Evolutionary conservation across 1,284 basidiomycete species (phyloP), one percentile per base, ranked within the genome.

Genomic region (Malassezia nana): DNA sequence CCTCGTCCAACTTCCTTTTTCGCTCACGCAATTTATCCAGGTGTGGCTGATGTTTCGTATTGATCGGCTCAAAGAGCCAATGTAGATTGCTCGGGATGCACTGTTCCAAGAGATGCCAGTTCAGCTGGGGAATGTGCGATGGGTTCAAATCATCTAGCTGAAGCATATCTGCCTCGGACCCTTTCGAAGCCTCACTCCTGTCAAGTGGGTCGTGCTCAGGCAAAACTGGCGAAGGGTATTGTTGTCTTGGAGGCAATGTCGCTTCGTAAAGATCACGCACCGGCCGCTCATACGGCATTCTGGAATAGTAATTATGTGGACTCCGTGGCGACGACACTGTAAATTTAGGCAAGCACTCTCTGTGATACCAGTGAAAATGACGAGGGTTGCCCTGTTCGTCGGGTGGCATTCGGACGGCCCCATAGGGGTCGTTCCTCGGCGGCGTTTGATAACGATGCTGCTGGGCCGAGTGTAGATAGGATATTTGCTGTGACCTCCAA

Each of bases 11-110:
- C 26, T 44, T 39, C 29, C 24, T 10, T 26, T 46, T 55, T 12
- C 53, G 47, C 20, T 31, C 48, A 20, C 54, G 54, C n/a, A 56
- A 18, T n/a, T 32, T 25, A n/a, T 51, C 54, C 32, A 56, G 29
- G 38, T 56, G 54, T 9, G 54, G 54, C 44, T 56, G 54, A 13
- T 55, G 13, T 16, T 26, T 41, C 10, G 52, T 55, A 18, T 26
- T 28, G 8, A 18, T 20, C 15, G 38, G 30, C 10, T 33, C 51
- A 47, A 53, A 53, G 15, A 42, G 25, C 20, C 13, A 25, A 6
- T 28, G 38, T 10, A 47, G 12, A 6, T 18, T 25, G 7, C 6
- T 18, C 15, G 50, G 50, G 7, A 52, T 22, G 20, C 9, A 22
- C 15, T 24, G 42, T 3, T n/a, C 3, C 22, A 39, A 22, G 8